Evolutionary conservation across 352 stramenopile species (phyloP), one percentile per base, ranked within the genome.

Genomic region (Halophytophthora batemanensis): DNA sequence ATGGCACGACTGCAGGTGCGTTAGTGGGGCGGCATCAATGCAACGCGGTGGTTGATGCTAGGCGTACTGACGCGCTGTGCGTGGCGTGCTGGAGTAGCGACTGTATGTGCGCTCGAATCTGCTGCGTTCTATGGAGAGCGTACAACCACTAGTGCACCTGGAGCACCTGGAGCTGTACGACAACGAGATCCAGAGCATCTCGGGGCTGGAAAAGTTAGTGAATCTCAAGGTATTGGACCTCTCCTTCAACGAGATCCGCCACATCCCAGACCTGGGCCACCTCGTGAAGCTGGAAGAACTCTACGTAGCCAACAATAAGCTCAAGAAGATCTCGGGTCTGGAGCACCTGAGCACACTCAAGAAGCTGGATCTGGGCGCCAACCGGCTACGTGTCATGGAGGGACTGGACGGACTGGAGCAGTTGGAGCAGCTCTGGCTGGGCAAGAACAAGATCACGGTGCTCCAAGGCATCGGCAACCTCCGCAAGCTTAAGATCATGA

Each of bases 251-350:
- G 77, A 92, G 34, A 98, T 99, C 74, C 85, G 94, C 19, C 61
- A 86, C 45, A 95, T 98, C 40, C 82, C 82, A 11, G 78, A 93
- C 33, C 57, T 90, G 49, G 76, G 62, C 52, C 72, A 82, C 45
- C 39, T 98, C 52, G 80, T 72, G 53, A 50, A 94, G 64, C 72
- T 99, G 3, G 65, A 96, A 48, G 89, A 97, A 59, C 70, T 96
- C 18, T 98, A 96, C 49, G 74, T 99, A 29, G 96, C 96, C 21
- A 98, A 98, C 71, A 99, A 99, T 82, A 99, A 99, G 71, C 77
- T 99, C 34, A 98, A 94, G 64, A 79, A 77, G 45, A 98, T 99
- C 56, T 70, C 83, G 28, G 96, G 97, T 17, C 53, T 99, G 19
- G 65, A 74, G 3, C 61, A 82, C 10, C 63, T 99, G 17, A 69